phyloP scores from a whole-genome alignment of 306 rosid species.

The Cicer cuneatum region DNA sequence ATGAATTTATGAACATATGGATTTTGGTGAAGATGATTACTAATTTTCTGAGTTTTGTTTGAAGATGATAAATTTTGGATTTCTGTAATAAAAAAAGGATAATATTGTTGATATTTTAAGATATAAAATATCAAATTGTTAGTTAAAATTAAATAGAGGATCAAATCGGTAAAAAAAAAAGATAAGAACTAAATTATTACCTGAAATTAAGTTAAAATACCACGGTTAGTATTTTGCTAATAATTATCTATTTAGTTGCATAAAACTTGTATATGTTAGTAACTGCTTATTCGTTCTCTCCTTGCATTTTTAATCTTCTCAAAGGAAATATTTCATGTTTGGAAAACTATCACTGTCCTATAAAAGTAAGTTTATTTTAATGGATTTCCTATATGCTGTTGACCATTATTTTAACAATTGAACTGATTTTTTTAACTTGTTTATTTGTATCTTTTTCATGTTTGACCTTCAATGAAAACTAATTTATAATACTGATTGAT shows the following conservation, averaged over 20 bases:
- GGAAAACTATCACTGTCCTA: constrained; percentile 39
- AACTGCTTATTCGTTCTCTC: constrained; percentile 39
- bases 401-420: constrained; percentile 7
- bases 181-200: too few species aligned
- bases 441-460: neutral
- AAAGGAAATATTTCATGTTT: constrained; percentile 57
- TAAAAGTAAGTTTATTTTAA: constrained; percentile 46
- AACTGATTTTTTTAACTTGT: neutral
- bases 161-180: too few species aligned
- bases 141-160: too few species aligned
- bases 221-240: neutral
- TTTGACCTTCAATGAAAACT: neutral
- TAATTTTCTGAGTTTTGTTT: too few species aligned
- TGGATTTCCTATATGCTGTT: constrained; percentile 11
- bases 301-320: constrained; percentile 2
- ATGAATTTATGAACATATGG: too few species aligned
- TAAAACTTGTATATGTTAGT: neutral
- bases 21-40: too few species aligned
- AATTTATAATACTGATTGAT: neutral
- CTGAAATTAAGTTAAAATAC: too few species aligned
- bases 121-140: too few species aligned
- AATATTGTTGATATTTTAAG: too few species aligned
- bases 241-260: neutral
- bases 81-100: too few species aligned
- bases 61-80: too few species aligned